phyloP scores from a whole-genome alignment of 495 filamentous ascomycete species.

The Apodospora peruviana region DNA sequence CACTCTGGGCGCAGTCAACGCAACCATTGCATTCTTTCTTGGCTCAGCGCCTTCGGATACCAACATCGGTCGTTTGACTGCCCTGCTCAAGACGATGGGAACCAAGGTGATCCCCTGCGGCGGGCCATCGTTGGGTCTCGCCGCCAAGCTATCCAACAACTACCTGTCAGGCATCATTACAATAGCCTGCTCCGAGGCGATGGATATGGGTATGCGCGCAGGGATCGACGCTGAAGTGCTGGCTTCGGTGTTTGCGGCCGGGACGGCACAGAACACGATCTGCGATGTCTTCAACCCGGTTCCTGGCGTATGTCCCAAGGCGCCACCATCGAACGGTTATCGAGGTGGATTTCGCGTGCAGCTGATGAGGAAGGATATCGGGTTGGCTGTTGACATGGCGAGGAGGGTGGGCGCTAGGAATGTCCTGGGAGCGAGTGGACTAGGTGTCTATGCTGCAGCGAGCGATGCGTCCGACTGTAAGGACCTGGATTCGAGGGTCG shows the following conservation, averaged over 20 bases:
- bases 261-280: constrained; percentile 47
- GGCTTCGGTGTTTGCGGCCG: constrained; percentile 41
- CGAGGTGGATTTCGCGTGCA: constrained; percentile 46
- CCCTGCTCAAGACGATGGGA: constrained; percentile 41
- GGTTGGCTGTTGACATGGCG: constrained; percentile 44
- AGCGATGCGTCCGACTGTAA: constrained; percentile 38
- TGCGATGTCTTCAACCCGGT: constrained; percentile 47
- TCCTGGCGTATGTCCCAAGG: constrained; percentile 43
- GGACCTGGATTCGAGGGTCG: constrained; percentile 47
- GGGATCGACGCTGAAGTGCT: constrained; percentile 45
- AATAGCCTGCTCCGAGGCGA: constrained; percentile 46
- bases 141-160: constrained; percentile 52
- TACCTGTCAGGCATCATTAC: constrained; percentile 50
- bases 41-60: constrained; percentile 12
- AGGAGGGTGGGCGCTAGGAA: constrained; percentile 36
- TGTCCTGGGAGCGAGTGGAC: constrained; percentile 33
- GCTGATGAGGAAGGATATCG: constrained; percentile 51
- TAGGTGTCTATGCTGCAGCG: constrained; percentile 44
- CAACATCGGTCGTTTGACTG: constrained; percentile 6
- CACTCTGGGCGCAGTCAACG: constrained; percentile 39
- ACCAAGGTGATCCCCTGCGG: constrained; percentile 46
- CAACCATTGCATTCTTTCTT: constrained; percentile 39
- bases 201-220: constrained; percentile 50
- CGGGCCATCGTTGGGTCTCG: constrained; percentile 42
- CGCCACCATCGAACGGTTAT: constrained; percentile 44